Evolutionary conservation across 1,284 basidiomycete species (phyloP).

Genomic region (Tylopilus sp.): DNA sequence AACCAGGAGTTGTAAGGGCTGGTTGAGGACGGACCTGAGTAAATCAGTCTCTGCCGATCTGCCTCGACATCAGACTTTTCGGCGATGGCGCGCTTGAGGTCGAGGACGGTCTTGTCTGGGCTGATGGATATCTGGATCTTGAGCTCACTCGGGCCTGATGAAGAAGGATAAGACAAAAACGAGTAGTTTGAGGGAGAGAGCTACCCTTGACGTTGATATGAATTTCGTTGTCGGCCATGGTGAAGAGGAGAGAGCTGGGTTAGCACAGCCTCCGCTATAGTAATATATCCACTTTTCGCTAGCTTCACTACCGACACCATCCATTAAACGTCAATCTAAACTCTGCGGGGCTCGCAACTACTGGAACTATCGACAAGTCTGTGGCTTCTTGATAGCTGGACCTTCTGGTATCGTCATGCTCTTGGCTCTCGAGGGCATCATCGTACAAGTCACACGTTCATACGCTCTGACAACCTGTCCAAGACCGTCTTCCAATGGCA

Average conservation of each 20-base stretch:
- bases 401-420: too few species aligned
- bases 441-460: too few species aligned
- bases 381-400: too few species aligned
- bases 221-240: slow-evolving; percentile 72
- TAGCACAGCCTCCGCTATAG: slow-evolving; percentile 32
- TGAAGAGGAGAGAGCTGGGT: slow-evolving; percentile 26
- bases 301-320: slow-evolving; percentile 34
- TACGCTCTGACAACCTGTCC: too few species aligned
- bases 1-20: not conserved
- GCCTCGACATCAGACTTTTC: slow-evolving; percentile 87
- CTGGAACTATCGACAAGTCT: too few species aligned
- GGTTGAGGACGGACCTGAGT: slow-evolving; percentile 71
- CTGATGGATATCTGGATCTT: slow-evolving; percentile 88
- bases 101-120: slow-evolving; percentile 82
- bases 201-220: slow-evolving; percentile 82
- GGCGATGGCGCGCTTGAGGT: slow-evolving; percentile 89
- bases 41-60: slow-evolving; percentile 87
- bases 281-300: too few species aligned
- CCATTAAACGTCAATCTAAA: slow-evolving; percentile 39
- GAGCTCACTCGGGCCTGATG: slow-evolving; percentile 85
- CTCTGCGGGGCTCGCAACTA: too few species aligned
- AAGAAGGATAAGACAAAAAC: not conserved
- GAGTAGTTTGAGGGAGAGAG: not conserved
- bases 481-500: too few species aligned
- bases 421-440: too few species aligned